phyloP scores from a whole-genome alignment of 257 asterid species.

The Gentiana straminea region DNA sequence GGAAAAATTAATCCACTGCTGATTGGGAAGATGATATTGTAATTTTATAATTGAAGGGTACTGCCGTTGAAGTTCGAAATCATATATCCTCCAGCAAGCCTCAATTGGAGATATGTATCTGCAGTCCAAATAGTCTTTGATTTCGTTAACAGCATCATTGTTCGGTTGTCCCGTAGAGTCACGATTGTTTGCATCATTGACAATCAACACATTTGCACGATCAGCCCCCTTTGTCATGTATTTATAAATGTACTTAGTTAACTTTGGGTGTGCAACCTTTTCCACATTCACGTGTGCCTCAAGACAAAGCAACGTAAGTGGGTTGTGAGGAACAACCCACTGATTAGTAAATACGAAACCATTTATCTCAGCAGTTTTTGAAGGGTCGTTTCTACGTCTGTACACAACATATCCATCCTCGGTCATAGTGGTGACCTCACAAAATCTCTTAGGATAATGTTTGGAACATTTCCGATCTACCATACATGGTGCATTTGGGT shows the following conservation, averaged over 20 bases:
- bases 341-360: neutral
- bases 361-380: neutral
- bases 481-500: conserved; percentile 7
- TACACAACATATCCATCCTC: conserved; percentile 1
- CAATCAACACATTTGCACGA: conserved; percentile 5
- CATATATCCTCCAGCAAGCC: conserved; percentile 7
- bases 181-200: neutral
- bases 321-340: conserved; percentile 5
- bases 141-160: neutral
- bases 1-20: neutral
- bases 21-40: conserved; percentile 3
- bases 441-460: conserved; percentile 1
- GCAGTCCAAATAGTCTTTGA: neutral
- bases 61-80: conserved; percentile 4
- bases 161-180: neutral
- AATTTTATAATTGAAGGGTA: neutral
- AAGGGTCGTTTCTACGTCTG: neutral
- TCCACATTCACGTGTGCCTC: too few relatives aligned
- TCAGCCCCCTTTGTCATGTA: conserved; percentile 1
- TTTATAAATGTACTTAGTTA: conserved; percentile 8
- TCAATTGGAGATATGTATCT: neutral
- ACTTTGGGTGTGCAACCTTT: neutral
- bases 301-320: too few relatives aligned
- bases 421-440: conserved; percentile 1
- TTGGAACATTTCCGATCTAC: conserved; percentile 5